Evolutionary conservation across 169 alveolate species (phyloP).

Genomic region (Plasmodium blacklocki): DNA sequence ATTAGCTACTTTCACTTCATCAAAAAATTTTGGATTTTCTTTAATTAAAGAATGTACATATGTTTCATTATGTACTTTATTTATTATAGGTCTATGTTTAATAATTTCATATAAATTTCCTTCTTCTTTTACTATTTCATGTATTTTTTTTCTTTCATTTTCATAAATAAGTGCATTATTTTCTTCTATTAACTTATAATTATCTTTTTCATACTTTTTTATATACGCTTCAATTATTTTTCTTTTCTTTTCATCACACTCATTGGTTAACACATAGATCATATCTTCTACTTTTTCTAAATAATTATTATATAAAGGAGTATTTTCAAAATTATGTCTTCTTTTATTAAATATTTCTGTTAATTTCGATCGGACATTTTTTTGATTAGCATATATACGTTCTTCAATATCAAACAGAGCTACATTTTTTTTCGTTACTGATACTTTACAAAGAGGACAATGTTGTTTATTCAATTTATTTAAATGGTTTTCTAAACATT

Average conservation of each 20-base stretch:
- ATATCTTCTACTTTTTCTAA: slow-evolving; percentile 82
- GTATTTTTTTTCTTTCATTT: slow-evolving; percentile 81
- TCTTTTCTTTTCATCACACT: slow-evolving; percentile 77
- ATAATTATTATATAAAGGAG: slow-evolving; percentile 84
- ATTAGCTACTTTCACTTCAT: slow-evolving; percentile 43
- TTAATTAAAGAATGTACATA: slow-evolving; percentile 67
- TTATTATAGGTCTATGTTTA: slow-evolving; percentile 84
- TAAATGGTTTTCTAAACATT: slow-evolving; percentile 56
- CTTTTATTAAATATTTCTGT: slow-evolving; percentile 81
- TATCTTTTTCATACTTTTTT: slow-evolving; percentile 81
- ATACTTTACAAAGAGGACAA: slow-evolving; percentile 65
- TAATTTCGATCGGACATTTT: slow-evolving; percentile 51
- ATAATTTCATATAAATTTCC: slow-evolving; percentile 84
- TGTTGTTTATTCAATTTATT: slow-evolving; percentile 55
- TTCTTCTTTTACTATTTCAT: slow-evolving; percentile 82
- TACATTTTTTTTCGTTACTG: slow-evolving; percentile 46
- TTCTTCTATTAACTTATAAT: slow-evolving; percentile 78
- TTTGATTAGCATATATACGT: slow-evolving; percentile 47
- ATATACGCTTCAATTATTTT: slow-evolving; percentile 80
- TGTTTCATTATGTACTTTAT: slow-evolving; percentile 38
- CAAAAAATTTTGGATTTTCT: slow-evolving; percentile 67
- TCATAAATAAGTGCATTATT: slow-evolving; percentile 80
- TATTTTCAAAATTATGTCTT: slow-evolving; percentile 82
- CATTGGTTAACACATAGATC: slow-evolving; percentile 65
- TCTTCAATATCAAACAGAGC: slow-evolving; percentile 60